Base-by-base conservation (phyloP, 2,329 filamentous ascomycete species). In the Penicillium hesseltinei region DNA sequence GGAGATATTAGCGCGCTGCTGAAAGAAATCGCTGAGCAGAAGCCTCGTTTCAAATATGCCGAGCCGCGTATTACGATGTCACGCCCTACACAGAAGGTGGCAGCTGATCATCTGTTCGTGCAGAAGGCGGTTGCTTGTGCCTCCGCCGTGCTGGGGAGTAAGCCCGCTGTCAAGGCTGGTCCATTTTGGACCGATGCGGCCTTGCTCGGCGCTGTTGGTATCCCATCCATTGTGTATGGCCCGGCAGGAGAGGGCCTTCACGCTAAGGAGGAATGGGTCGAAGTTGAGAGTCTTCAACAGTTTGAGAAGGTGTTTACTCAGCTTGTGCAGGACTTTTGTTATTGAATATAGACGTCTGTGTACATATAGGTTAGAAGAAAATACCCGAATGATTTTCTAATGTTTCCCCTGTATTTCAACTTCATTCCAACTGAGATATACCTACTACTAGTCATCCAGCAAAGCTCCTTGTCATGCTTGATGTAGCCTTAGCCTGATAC, bases 141-240 rank as follows among this genome's bases (percentile, higher is more conserved):
- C 1, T 54, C 66, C 2, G 42, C 62, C 3, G 62, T 70, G 0
- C 61, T 77, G 1, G 73, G 70, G 0, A 54, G 38, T 8, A 53
- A 69, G 0, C 66, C 72, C 0, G 54, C 53, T 0, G 57, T 78
- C 0, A 29, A 52, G 2, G 72, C 71, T 7, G 73, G 65, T 0
- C 63, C 74, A 0, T 82, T 75, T 58, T 84, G 81, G 82, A 80
- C 78, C 0, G 80, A 84, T 62, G 79, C 76, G n/a, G 81, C 81
- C 2, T 64, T 83, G 13, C 60, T 84, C 0, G 70, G 73, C 0
- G 71, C 77, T 19, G 70, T 67, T 15, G 81, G 79, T 0, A 79
- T 83, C 29, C 75, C 80, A 0, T 67, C 75, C 0, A 67, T 84
- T 17, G 70, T 83, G 1, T 82, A 76, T 65, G 80, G 81, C 0